Evolutionary conservation across 768 basidiomycete genomes (phyloP), one percentile per base, ranked within the genome.

Genomic region (Lactifluus pinguis): DNA sequence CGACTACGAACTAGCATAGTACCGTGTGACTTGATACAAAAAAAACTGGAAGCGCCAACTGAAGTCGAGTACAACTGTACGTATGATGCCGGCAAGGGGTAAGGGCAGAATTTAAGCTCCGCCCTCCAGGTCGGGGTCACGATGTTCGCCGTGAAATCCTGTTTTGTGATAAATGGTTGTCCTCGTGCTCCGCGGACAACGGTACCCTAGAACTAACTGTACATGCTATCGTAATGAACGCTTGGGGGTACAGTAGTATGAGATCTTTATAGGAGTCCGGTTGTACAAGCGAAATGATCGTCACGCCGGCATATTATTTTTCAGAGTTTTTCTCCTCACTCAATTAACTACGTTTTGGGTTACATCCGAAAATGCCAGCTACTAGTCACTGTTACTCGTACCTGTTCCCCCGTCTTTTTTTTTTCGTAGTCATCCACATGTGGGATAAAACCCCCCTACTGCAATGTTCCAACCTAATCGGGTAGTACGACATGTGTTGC

Each of bases 61-160:
- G n/a, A n/a, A 47, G 21, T 47, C 7, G 44, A 8, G 9, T 11
- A 6, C 44, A 19, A 19, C 32, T 34, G 32, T 45, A 45, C 44
- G 44, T 45, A 45, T n/a, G 44, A 45, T 55, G 42, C 44, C 54
- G 54, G 54, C 54, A 55, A n/a, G 19, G 19, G 45, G 45, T 13
- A 47, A 21, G 25, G 9, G 19, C 45, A 13, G 21, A 25, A 47
- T 47, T 47, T 9, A 7, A 47, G 25, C 45, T 47, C 45, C 45
- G 45, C 45, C 45, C 21, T 13, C 21, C 21, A 25, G 49, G 49
- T 6, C 30, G 15, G 25, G 6, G 29, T 15, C 15, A 30, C 9
- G 29, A 13, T 13, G 11, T 19, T 85, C 51, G 77, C 77, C 76
- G 44, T 55, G 34, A 38, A 49, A 63, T 0, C 3, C 53, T 13